A percentile compares a stretch with the other conserved stretches of the same genome.
Evolutionary conservation across 441 rosid genomes (phyloP).

Genomic region (Biscutella auriculata): DNA sequence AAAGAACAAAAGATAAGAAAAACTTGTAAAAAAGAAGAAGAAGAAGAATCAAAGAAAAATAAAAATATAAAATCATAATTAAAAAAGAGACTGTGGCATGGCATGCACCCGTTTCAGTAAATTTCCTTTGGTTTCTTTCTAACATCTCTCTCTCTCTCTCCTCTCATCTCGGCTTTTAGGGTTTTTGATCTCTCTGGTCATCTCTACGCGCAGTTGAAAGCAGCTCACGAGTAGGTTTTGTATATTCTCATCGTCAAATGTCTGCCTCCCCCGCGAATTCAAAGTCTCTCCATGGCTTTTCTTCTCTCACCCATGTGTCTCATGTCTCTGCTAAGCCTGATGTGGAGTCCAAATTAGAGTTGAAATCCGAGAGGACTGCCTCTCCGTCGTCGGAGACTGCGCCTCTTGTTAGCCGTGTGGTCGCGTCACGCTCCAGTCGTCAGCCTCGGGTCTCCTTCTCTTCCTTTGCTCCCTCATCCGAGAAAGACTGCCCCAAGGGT

Average conservation of each 20-base stretch:
- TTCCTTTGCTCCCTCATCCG: conserved; percentile 23
- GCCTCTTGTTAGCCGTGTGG: conserved; percentile 16
- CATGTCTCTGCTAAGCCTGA: conserved; percentile 17
- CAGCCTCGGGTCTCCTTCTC: conserved; percentile 35
- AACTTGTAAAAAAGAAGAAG: neutral
- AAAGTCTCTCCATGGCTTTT: conserved; percentile 70
- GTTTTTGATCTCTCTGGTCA: conserved; percentile 12
- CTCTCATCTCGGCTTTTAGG: neutral
- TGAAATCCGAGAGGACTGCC: conserved; percentile 2
- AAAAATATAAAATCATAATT: neutral
- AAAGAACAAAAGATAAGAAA: neutral
- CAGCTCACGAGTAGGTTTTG: neutral
- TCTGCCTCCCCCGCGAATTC: conserved; percentile 39
- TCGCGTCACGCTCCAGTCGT: conserved; percentile 57
- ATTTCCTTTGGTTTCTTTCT: neutral
- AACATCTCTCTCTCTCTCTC: neutral
- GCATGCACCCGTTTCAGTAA: conserved; percentile 22
- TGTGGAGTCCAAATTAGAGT: conserved; percentile 19
- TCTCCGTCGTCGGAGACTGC: conserved; percentile 19
- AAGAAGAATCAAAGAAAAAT: neutral
- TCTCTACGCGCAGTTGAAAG: neutral
- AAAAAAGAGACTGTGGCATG: conserved; percentile 10
- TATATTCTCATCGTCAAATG: conserved; percentile 1
- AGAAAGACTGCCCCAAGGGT: conserved; percentile 14
- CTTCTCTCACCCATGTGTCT: conserved; percentile 29